Base-by-base conservation (phyloP, 2,329 filamentous ascomycete species). In the Cadophora sp. region DNA sequence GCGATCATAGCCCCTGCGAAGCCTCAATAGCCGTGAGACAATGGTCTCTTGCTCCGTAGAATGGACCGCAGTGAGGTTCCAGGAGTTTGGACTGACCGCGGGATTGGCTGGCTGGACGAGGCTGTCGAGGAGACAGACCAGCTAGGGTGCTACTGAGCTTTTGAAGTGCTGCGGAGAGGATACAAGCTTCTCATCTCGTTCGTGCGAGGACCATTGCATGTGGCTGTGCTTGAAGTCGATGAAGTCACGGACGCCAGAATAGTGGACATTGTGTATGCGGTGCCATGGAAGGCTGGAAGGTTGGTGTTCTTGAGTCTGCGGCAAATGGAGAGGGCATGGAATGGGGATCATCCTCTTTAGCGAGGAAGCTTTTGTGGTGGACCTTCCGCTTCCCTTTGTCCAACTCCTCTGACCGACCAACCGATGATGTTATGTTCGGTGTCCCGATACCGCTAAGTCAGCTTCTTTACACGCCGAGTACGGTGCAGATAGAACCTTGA, bases 1-100 rank as follows among this genome's bases (percentile, higher is more conserved):
- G 40, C 19, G 16, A 51, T 61, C 64, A 66, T 66, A 66, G 64
- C 64, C 64, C 64, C 64, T 66, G 64, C 64, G 46, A 66, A 66
- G 64, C 64, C 64, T 34, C 56, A 53, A 60, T 43, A 66, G 43
- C 43, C 50, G 55, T 40, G 34, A 9, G 31, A 59, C 31, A 19
- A 40, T 62, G 37, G 43, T 22, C 40, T 50, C 31, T 40, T 61
- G 56, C 29, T 53, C 64, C 64, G 12, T 16, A 63, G 46, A 40
- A 53, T 27, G 27, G 46, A 50, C 59, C 43, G 59, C 43, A 62
- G 59, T 31, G 40, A 62, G 40, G 59, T 62, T 26, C 59, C 59
- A 50, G 59, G 40, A 31, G 37, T 62, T n/a, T 62, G 59, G 59
- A 48, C 9, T 62, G 40, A 48, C 26, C 43, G 40, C 40, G 59